Base-by-base conservation (phyloP, 495 filamentous ascomycete genomes). In the Lasiosphaeris hirsuta region DNA sequence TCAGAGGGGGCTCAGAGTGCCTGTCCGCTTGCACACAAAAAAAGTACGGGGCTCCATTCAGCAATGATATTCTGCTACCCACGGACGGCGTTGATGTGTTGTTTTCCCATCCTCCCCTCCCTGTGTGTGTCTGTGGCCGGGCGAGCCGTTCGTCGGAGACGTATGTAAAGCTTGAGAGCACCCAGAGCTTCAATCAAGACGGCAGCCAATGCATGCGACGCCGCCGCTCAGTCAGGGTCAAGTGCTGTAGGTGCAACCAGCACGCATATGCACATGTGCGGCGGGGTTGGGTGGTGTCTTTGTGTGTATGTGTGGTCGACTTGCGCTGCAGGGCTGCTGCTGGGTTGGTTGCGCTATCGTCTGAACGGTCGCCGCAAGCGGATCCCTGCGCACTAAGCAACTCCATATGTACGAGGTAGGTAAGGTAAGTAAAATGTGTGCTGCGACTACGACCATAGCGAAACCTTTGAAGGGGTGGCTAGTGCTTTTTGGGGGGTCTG, bases 161-260 rank as follows among this genome's bases (percentile, higher is more conserved):
- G 58, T 63, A 62, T 51, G 61, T 18, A 51, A 34, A 14, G 51
- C 38, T 36, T 15, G 10, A 39, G 18, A 46, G 55, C 56, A 58
- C 42, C 54, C 48, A 66, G 58, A 61, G 59, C 61, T 63, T 63
- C 67, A 68, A 64, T 65, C 62, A 65, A 61, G 63, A 67, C 68
- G 70, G 72, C 68, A 69, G 60, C 72, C 71, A 72, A 75, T 74
- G 72, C 72, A 75, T 75, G 72, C 69, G 66, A 47, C 54, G 49
- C 38, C 56, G 49, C 63, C 59, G 57, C 57, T 70, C 64, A 67
- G 65, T 62, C 70, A 72, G 66, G 69, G 68, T 68, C 67, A 58
- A 58, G 63, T 53, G 63, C 56, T 66, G 60, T 62, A 56, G 64
- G 57, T 68, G 64, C 63, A 60, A 57, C 63, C 52, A 64, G 56